Conservation (phyloP, 2,329 filamentous ascomycete species). For the Calonectria leucothoes region DNA sequence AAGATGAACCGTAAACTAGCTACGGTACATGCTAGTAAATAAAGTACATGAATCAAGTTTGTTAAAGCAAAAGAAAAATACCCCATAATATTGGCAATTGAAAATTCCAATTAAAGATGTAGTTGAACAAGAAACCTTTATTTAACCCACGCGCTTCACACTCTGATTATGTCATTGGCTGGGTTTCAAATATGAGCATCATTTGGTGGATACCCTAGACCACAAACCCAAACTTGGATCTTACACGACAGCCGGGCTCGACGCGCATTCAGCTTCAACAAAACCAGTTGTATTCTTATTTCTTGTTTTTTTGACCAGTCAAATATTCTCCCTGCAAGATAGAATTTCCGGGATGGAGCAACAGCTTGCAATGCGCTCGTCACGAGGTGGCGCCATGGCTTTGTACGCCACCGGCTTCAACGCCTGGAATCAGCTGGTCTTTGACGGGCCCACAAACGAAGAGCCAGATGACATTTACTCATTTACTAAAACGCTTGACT, state of each 20-base stretch:
- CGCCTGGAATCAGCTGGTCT: slow-evolving; percentile 66
- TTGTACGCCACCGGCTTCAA: slow-evolving; percentile 69
- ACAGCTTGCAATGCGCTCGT: slow-evolving; percentile 24
- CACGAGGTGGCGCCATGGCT: slow-evolving; percentile 50
- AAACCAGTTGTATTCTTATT: too few relatives aligned
- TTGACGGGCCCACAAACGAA: slow-evolving; percentile 38
- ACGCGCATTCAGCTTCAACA: not conserved
- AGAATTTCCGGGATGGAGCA: not conserved
- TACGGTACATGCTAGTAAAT: not conserved
- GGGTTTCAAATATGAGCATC: not conserved
- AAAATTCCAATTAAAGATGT: not conserved
- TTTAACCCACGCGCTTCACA: not conserved
- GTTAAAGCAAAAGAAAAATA: not conserved
- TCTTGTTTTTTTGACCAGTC: not conserved
- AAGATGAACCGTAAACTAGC: not conserved
- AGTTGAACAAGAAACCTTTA: not conserved
- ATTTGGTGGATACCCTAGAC: slow-evolving; percentile 3
- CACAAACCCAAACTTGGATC: not conserved
- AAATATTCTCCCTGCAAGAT: not conserved
- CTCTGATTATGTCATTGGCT: slow-evolving; percentile 1
- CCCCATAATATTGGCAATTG: not conserved
- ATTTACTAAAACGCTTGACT: slow-evolving; percentile 57
- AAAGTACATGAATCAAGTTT: not conserved
- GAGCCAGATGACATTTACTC: slow-evolving; percentile 59
- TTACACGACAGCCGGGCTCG: not conserved